Base-by-base conservation (phyloP, 2,329 filamentous ascomycete genomes). In the Cordyceps cateniannulata region DNA sequence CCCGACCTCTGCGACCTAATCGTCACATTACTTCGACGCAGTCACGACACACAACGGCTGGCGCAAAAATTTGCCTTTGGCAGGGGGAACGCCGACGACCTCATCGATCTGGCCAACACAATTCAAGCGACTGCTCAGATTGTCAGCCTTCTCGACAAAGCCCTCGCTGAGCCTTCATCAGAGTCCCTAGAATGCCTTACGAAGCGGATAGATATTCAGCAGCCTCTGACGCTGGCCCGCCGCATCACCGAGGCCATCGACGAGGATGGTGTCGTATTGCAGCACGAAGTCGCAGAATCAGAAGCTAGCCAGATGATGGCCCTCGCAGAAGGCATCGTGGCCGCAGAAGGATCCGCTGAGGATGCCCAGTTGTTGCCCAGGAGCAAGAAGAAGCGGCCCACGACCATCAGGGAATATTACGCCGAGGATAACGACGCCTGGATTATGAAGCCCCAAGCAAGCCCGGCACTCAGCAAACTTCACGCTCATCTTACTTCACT, bases 31-130 rank as follows among this genome's bases (percentile, higher is more conserved):
- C 79, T 99, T 2, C 84, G 85, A 63, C 82, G 85, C 25, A 93
- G 87, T 56, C 87, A 91, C 67, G 95, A 99, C 74, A 91, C 91
- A 2, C 88, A 96, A 69, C 89, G 95, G 1, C 79, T 99, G 3
- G 86, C 96, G 1, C 95, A 98, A 69, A 97, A 95, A 70, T 98
- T 99, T 72, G 90, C 93, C 0, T 83, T 98, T 9, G 93, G 93
- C 12, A 85, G 91, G 64, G 95, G 93, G n/a, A 90, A 96, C 68
- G 83, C 93, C 1, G 93, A 98, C 70, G 95, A 98, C 72, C 81
- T 99, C 42, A 79, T 98, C 48, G 89, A 86, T 54, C 79, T 99
- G 16, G 90, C 91, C 1, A 88, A 84, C 66, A 96, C 95, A 0
- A 90, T 98, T 62, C 75, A 83, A 56, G 86, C 89, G 6, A 92